Evolutionary conservation across 805 yeast species (phyloP), one percentile per base, ranked within the genome.

Genomic region (Saturnispora hagleri): DNA sequence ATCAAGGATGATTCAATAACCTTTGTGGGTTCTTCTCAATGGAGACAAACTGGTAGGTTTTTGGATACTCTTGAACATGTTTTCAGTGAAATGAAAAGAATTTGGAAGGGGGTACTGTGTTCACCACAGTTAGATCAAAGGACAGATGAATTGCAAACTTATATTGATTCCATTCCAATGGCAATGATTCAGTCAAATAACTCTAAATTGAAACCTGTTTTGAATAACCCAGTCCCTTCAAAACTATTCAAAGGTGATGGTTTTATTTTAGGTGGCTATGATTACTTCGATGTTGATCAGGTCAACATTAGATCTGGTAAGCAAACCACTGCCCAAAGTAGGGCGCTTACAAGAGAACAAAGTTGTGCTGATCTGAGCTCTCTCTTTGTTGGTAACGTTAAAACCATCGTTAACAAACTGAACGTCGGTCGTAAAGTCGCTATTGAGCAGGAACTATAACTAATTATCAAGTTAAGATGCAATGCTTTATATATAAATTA

Each of bases 281-380:
- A 81, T 41, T 79, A 78, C 57, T 79, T 79, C 55, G 83, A 79
- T 61, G 76, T 78, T 65, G 80, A 77, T 2, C 80, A 77, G 13
- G 71, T 78, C 43, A 74, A 72, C 43, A 68, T 72, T 26, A 70
- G 80, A 58, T 76, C 81, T 1, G 70, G 58, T 15, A 26, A 58
- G 10, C 60, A 56, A 28, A 62, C 70, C 2, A 62, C 57, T n/a
- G 51, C 55, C 34, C 62, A 58, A 33, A 62, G 68, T 46, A 59
- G 61, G 36, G 50, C 56, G 1, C 53, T 64, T 5, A 58, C 68
- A 9, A 60, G 70, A 46, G 61, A 60, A 9, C 60, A 35, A 24
- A 53, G 58, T 48, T 49, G 45, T 27, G 48, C 50, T 24, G 55
- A 57, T 38, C 13, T 57, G 6, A 31, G 46, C 27, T 47, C 53